These are phyloP conservation scores for Dissoconium aciculare DNA, from an alignment of 2,329 filamentous ascomycete species.

Conservation along the genomic window DNA sequence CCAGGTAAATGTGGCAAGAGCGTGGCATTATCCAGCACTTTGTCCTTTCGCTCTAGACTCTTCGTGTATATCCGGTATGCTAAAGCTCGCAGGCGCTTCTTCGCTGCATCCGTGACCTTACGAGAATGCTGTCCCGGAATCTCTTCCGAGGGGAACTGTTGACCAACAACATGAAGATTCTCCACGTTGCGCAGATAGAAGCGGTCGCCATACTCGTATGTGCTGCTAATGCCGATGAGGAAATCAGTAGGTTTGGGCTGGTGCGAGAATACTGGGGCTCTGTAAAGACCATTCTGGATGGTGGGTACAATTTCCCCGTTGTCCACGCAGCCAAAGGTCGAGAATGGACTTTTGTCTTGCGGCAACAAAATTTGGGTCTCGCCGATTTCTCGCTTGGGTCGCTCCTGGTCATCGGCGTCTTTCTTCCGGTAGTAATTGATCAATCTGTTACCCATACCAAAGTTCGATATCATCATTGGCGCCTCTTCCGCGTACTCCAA, in stretches of 20 bases:
- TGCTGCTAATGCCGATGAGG: slow-evolving; percentile 67
- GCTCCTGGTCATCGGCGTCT: slow-evolving; percentile 57
- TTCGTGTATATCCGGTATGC: slow-evolving; percentile 77
- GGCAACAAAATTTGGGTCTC: slow-evolving; percentile 78
- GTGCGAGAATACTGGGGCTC: slow-evolving; percentile 86
- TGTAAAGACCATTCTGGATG: slow-evolving; percentile 88
- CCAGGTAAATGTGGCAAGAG: slow-evolving; percentile 65
- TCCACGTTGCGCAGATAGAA: slow-evolving; percentile 85
- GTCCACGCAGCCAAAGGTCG: slow-evolving; percentile 84
- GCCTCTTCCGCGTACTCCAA: slow-evolving; percentile 94
- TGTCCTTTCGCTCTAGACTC: slow-evolving; percentile 61
- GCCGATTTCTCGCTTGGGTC: slow-evolving; percentile 70
- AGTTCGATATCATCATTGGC: slow-evolving; percentile 82
- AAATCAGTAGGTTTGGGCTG: slow-evolving; percentile 67
- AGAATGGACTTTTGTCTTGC: slow-evolving; percentile 91
- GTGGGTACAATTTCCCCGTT: slow-evolving; percentile 81
- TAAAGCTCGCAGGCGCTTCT: slow-evolving; percentile 93
- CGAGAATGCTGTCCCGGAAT: slow-evolving; percentile 86
- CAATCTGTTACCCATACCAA: slow-evolving; percentile 90
- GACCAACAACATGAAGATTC: slow-evolving; percentile 78
- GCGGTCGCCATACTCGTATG: slow-evolving; percentile 57
- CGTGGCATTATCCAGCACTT: slow-evolving; percentile 51
- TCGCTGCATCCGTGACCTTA: slow-evolving; percentile 91
- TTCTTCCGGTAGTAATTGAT: slow-evolving; percentile 94
- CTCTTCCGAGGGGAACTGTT: slow-evolving; percentile 82